Evolutionary conservation across 2,329 filamentous ascomycete genomes (phyloP), one percentile per base, ranked within the genome.

Genomic region (Arthrobotrys entomopaga): DNA sequence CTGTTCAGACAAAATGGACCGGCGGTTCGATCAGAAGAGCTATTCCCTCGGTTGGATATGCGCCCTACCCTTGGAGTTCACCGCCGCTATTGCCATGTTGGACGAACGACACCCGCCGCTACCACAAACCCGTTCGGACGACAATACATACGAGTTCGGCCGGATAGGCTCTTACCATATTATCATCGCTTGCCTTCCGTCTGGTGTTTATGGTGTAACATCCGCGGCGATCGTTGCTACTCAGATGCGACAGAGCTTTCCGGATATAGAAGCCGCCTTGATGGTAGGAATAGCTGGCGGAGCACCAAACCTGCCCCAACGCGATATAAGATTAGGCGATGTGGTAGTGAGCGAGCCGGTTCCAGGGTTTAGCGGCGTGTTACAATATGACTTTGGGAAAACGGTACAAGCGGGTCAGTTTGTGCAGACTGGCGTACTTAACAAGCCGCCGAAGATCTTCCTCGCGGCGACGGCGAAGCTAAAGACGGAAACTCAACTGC

Each of bases 201-300:
- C 76, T 7, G 80, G 80, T 0, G 76, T 78, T 34, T 80, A 79
- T 52, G 80, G 81, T 2, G 79, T 61, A 19, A 63, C 70, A 3
- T 78, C 80, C 38, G 81, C 81, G n/a, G 76, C 81, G 6, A 65
- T 29, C 1, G 77, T 82, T 3, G 79, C 22, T 24, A n/a, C 22
- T 8, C 16, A 8, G 5, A 53, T 53, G 49, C 20, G 2, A 1
- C n/a, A 22, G 13, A 53, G 15, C 11, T 58, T 58, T 13, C 34
- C 10, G 2, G 1, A 2, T 58, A 19, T 80, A 3, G 52, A 50
- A 0, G 66, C 77, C 15, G 65, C 40, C 4, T 48, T 80, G 4
- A 53, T 80, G 48, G 79, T 80, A 13, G 79, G 79, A 15, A 77
- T 80, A 16, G 79, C 77, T 16, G 79, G 79, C 3, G 79, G 79